Base-by-base conservation (phyloP, 768 basidiomycete genomes). In the Coprinellus aureogranulatus region DNA sequence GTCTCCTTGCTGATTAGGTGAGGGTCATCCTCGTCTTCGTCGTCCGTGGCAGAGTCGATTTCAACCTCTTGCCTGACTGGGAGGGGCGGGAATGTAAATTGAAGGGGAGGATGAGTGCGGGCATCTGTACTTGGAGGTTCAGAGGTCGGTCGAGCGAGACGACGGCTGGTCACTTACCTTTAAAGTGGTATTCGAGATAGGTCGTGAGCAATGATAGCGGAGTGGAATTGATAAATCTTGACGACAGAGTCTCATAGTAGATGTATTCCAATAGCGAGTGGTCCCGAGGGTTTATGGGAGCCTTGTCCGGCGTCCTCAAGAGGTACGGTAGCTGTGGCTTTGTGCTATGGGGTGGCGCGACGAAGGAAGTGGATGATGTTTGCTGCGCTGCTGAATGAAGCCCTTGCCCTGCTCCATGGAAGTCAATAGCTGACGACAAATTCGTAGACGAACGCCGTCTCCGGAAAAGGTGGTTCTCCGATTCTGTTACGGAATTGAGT, bases 181-280 rank as follows among this genome's bases (percentile, higher is more conserved):
- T 79, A 64, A 91, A 87, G 70, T 88, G 80, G 54, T 83, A 64
- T 14, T 80, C 78, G 18, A 90, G 68, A 8, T 76, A 74, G 60
- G 84, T 86, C 14, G 77, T 72, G 50, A 91, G 69, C 41, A 90
- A 61, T 1, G 86, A 84, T 16, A 89, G 66, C 2, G 89, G 88
- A 23, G 81, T 71, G 2, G 81, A 69, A 65, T 90, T 90, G 63
- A 91, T 84, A 63, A 88, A 90, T 34, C 87, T 73, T 14, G 82
- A 75, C 4, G 81, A 81, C 26, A 89, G 85, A 82, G 87, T 85
- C 61, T 86, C 83, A 20, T 72, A 77, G 72, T 89, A 90, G 11
- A 89, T 85, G 45, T 70, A 71, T 62, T 86, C 83, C 23, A 91
- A 72, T 12, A 88, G 61, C 0, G 80, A 77, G 64, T 90, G 89